Conservation (phyloP, 2,329 filamentous ascomycete species). For the Diaporthe citriasiana region DNA sequence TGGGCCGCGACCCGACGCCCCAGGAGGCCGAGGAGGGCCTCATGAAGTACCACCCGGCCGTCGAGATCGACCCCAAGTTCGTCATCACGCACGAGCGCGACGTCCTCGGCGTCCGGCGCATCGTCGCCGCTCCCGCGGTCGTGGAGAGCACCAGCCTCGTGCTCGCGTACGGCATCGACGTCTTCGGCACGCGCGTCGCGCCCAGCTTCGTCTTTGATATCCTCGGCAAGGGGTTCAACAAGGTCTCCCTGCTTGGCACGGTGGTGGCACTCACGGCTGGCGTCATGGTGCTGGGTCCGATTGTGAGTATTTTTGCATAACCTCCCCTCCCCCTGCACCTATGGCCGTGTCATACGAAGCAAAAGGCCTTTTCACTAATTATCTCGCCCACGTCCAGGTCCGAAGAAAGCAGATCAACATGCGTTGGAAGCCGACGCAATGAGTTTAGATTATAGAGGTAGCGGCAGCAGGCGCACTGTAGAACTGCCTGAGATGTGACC, state of each 20-base stretch:
- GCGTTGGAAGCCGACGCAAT: constrained; percentile 65
- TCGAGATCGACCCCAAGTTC: constrained; percentile 88
- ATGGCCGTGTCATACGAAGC: background rate
- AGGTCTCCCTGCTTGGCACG: constrained; percentile 85
- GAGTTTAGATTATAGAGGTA: constrained; percentile 44
- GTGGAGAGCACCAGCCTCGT: constrained; percentile 94
- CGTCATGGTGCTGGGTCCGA: constrained; percentile 83
- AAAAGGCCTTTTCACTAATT: constrained; percentile 50
- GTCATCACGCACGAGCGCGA: constrained; percentile 87
- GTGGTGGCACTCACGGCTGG: constrained; percentile 84
- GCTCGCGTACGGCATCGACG: constrained; percentile 88
- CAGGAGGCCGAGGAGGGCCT: constrained; percentile 89
- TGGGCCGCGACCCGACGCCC: constrained; percentile 85
- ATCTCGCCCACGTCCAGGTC: constrained; percentile 56
- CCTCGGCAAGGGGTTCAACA: constrained; percentile 93
- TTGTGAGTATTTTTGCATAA: constrained; percentile 80
- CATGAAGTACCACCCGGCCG: constrained; percentile 78
- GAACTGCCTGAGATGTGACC: no score
- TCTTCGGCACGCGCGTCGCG: constrained; percentile 89
- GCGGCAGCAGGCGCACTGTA: background rate
- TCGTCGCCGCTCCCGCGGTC: constrained; percentile 82
- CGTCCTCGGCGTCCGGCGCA: constrained; percentile 79
- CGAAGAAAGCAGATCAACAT: constrained; percentile 77
- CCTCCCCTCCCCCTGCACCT: background rate
- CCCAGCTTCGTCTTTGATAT: constrained; percentile 94